Conservation (phyloP, 148 eudicot genomes). For the Beta vulgaris region DNA sequence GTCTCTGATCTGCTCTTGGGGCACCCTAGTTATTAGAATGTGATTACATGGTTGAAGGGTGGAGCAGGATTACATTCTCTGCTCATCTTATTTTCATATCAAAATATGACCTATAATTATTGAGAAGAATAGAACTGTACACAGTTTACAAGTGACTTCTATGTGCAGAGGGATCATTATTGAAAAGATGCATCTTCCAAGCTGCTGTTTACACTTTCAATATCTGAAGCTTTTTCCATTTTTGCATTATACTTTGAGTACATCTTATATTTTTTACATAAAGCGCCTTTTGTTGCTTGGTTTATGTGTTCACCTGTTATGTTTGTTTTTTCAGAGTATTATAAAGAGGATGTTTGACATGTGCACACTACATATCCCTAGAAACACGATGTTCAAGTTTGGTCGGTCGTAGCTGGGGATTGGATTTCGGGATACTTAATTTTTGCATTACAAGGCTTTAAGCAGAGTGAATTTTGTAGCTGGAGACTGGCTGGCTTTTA, state of each 20-base stretch:
- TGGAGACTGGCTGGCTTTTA: background rate
- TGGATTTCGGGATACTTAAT: slow-evolving; percentile 1
- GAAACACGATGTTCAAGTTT: slow-evolving; percentile 16
- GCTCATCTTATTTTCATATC: too few species aligned
- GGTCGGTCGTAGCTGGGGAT: slow-evolving; percentile 5
- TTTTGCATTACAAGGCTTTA: slow-evolving; percentile 10
- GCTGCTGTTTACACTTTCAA: too few species aligned
- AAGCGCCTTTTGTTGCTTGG: background rate
- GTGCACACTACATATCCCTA: slow-evolving; percentile 27
- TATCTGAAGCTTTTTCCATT: background rate
- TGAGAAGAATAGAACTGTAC: too few species aligned
- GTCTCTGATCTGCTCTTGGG: background rate
- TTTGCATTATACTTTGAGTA: background rate
- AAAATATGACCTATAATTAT: too few species aligned
- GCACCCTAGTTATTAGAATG: background rate
- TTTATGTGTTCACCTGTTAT: background rate
- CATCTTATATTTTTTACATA: background rate
- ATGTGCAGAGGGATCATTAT: too few species aligned
- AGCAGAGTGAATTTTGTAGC: slow-evolving; percentile 15
- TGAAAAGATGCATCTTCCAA: too few species aligned
- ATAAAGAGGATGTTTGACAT: slow-evolving; percentile 9
- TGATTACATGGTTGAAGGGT: background rate
- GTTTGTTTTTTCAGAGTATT: background rate
- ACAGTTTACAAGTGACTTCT: too few species aligned
- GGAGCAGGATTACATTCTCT: background rate